Evolutionary conservation across 305 asterid species (phyloP).

Genomic region (Rubia tinctorum): DNA sequence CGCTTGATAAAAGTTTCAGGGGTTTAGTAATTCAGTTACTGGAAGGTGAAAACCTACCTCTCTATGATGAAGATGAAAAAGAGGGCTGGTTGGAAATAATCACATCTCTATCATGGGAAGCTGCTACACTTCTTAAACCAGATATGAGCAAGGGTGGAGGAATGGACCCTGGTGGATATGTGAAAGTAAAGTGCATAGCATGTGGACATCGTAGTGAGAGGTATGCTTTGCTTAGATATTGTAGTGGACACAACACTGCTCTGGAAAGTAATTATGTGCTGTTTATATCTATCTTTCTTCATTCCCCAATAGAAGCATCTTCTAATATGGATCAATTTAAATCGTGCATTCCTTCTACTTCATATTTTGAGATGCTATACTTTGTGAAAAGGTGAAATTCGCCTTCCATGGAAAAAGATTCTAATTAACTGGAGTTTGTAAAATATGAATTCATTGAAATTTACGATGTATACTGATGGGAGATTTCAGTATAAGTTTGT

Average conservation of each 20-base stretch:
- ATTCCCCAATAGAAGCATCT: not conserved
- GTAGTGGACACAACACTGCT: not conserved
- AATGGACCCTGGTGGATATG: conserved; percentile 94
- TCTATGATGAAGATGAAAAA: conserved; percentile 31
- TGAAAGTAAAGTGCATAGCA: conserved; percentile 78
- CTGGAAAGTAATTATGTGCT: not conserved
- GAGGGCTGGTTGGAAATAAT: conserved; percentile 76
- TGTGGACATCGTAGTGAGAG: conserved; percentile 69
- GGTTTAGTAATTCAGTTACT: conserved; percentile 68
- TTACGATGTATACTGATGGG: not conserved
- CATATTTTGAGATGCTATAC: not conserved
- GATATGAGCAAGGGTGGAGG: conserved; percentile 76
- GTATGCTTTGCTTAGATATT: conserved; percentile 25
- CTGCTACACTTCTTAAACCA: conserved; percentile 74
- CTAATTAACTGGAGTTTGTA: not conserved
- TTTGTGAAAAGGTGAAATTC: not conserved
- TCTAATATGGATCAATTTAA: not conserved
- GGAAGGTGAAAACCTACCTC: conserved; percentile 57
- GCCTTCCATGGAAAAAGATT: not conserved
- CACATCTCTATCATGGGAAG: conserved; percentile 73
- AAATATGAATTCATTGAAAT: not conserved
- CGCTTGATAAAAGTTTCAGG: conserved; percentile 67
- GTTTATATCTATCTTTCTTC: not conserved
- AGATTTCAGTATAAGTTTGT: not conserved
- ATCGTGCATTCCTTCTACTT: not conserved